Percentiles rank a stretch among this genome's conserved stretches.
Conservation (phyloP, 768 basidiomycete species). For the Leccinellum rugosiceps region DNA sequence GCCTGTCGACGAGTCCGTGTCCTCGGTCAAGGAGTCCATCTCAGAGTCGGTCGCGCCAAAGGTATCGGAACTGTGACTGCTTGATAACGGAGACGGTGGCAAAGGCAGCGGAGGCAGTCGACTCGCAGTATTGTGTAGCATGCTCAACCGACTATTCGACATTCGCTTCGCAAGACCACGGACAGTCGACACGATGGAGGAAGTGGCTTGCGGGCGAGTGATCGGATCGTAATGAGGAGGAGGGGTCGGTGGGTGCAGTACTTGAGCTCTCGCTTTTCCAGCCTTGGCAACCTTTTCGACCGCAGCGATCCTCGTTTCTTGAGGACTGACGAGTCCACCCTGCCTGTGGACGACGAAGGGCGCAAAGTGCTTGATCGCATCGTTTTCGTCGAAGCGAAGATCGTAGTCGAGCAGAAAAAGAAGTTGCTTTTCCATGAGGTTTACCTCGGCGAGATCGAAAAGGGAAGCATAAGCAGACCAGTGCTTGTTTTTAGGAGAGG, state of each 20-base stretch:
- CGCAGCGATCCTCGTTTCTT: slow-evolving; percentile 49
- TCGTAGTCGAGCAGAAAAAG: slow-evolving; percentile 91
- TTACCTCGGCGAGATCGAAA: slow-evolving; percentile 79
- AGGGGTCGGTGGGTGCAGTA: slow-evolving; percentile 42
- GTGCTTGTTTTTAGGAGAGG: slow-evolving; percentile 92
- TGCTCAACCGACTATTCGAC: slow-evolving; percentile 40
- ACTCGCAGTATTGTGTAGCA: slow-evolving; percentile 14
- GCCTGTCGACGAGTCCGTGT: slow-evolving; percentile 54
- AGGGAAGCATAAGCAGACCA: slow-evolving; percentile 79
- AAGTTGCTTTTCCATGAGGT: slow-evolving; percentile 97
- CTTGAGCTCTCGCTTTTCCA: slow-evolving; percentile 49
- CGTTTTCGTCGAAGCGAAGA: slow-evolving; percentile 83
- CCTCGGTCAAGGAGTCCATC: slow-evolving; percentile 60
- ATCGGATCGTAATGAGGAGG: slow-evolving; percentile 38
- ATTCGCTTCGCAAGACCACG: slow-evolving; percentile 58
- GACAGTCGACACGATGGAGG: slow-evolving; percentile 51
- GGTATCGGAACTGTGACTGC: slow-evolving; percentile 43
- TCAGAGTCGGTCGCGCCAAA: slow-evolving; percentile 52
- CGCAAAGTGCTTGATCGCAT: slow-evolving; percentile 67
- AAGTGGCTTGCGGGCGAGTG: slow-evolving; percentile 22
- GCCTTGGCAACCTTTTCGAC: slow-evolving; percentile 55
- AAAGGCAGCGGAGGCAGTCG: slow-evolving; percentile 18
- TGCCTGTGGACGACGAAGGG: slow-evolving; percentile 51
- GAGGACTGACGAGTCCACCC: slow-evolving; percentile 24
- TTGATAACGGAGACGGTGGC: slow-evolving; percentile 32